Conservation (phyloP, 345 rosid genomes). For the Euphorbia tirucalli region DNA sequence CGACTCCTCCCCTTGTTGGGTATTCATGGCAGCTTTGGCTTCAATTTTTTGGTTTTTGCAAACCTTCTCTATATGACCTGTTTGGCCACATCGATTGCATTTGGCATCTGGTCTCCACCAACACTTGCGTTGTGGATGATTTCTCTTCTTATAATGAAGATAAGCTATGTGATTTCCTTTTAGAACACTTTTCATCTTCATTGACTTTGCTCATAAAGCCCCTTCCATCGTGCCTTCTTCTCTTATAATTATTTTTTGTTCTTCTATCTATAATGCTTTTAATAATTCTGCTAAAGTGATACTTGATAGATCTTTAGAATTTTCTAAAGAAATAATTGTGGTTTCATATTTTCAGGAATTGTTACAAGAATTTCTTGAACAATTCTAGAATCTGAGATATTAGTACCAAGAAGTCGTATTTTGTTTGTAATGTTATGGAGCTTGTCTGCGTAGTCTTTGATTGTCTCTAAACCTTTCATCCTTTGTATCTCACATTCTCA, state of each 20-base stretch:
- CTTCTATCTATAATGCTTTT: background rate
- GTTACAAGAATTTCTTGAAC: background rate
- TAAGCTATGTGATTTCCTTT: background rate
- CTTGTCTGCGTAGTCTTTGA: too few species aligned
- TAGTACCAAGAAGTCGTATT: background rate
- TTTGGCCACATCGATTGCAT: slow-evolving; percentile 1
- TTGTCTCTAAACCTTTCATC: background rate
- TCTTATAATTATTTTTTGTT: background rate
- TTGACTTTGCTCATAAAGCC: too few species aligned
- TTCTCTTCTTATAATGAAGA: slow-evolving; percentile 12
- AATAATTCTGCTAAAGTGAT: background rate
- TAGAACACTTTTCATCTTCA: background rate
- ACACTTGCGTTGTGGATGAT: slow-evolving; percentile 12
- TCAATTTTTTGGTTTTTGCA: background rate
- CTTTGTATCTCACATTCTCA: background rate
- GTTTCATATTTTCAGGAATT: background rate
- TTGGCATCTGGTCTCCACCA: background rate
- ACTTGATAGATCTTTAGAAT: background rate
- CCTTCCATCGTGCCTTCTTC: background rate
- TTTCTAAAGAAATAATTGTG: background rate
- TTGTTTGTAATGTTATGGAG: too few species aligned
- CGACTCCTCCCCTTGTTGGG: too few species aligned
- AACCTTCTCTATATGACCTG: background rate
- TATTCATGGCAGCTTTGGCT: too few species aligned
- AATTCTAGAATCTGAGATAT: background rate